Evolutionary conservation across 148 eudicot species (phyloP), one percentile per base, ranked within the genome.

Genomic region (Camellia japonica): DNA sequence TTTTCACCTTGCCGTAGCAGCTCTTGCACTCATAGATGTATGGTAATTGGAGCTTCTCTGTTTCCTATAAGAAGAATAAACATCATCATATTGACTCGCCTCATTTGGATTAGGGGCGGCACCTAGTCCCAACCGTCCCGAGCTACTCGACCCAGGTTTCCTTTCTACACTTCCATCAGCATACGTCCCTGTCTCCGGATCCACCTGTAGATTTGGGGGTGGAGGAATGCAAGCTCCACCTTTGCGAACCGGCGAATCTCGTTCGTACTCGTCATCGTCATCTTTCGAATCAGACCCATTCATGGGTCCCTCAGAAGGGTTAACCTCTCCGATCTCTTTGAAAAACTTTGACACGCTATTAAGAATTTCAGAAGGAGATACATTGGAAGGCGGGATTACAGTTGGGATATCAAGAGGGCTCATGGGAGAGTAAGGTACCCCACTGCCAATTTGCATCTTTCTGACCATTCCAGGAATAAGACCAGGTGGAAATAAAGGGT

Each of bases 161-260:
- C 79, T 75, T 68, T 90, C 93, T 1, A 85, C 84, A 58, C 88
- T 86, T 54, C 92, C 94, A 81, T 91, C 94, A 16, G 86, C 52
- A 82, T 72, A 83, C 49, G 93, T 77, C 73, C 90, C 91, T 0
- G 90, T 85, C 41, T 91, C 92, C 1, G 88, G 84, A 74, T 89
- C 94, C 42, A 74, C 86, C 75, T 91, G 97, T 79, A 96, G 84
- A 83, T 88, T 90, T 2, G 88, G 85, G 2, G 98, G 99, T 11
- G 99, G 99, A 70, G 99, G 99, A 44, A 96, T 94, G 76, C 98
- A 92, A 74, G 99, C 97, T 51, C 99, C 99, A 78, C 99, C 99
- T 82, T 90, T 91, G 38, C 99, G 91, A 15, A 90, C 90, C 4
- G 93, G 91, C 78, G 92, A 80, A 14, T 85, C 93, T 86, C 93